Conservation (phyloP, 1,284 basidiomycete species). For the Earliella scabrosa region DNA sequence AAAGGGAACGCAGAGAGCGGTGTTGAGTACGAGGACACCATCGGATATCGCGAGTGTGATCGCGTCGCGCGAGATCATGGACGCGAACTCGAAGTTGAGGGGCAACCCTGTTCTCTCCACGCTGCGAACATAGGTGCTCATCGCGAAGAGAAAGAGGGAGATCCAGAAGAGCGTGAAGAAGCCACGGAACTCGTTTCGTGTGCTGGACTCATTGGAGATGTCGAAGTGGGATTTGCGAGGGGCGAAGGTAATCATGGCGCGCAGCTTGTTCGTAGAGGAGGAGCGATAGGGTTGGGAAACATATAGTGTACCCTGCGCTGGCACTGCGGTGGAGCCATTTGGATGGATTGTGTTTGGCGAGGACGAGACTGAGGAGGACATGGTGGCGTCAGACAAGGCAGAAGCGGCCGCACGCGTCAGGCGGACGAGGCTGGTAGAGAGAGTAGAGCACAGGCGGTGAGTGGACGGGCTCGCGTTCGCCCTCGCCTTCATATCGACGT, state of each 20-base stretch:
- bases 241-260: conserved; percentile 81
- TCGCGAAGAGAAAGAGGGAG: conserved; percentile 80
- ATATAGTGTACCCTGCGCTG: conserved; percentile 68
- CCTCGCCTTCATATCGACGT: background rate
- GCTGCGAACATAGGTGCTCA: conserved; percentile 78
- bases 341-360: background rate
- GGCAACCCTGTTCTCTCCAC: conserved; percentile 81
- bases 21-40: conserved; percentile 77
- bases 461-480: too few species aligned
- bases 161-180: conserved; percentile 95
- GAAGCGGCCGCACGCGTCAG: background rate
- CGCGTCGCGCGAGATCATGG: conserved; percentile 88
- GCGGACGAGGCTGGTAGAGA: background rate
- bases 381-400: conserved; percentile 8
- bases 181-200: conserved; percentile 87
- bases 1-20: conserved; percentile 84
- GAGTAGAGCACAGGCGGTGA: too few species aligned
- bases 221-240: conserved; percentile 88
- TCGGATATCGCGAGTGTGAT: conserved; percentile 86
- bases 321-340: conserved; percentile 26
- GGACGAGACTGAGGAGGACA: conserved; percentile 12
- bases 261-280: conserved; percentile 65
- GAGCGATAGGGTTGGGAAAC: conserved; percentile 78
- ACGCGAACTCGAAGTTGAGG: conserved; percentile 83
- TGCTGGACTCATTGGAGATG: conserved; percentile 72